A percentile compares a stretch with the other conserved stretches of the same genome.
Conservation (phyloP, 495 filamentous ascomycete genomes). For the Neurospora sp. region DNA sequence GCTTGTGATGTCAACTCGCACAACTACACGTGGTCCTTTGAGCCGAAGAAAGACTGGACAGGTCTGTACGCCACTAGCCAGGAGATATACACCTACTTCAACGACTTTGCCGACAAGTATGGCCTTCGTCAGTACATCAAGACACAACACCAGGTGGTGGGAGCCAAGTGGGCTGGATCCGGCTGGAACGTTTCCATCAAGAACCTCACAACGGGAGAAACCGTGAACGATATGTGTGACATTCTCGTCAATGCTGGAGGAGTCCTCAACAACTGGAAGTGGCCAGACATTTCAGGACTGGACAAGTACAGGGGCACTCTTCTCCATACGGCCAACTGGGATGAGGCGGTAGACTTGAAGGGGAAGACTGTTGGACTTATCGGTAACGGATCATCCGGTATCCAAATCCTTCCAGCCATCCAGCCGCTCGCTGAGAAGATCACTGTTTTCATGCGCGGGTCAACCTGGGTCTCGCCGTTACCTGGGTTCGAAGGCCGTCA, state of each 20-base stretch:
- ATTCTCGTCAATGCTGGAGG: not conserved
- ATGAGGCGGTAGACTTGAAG: slow-evolving; percentile 32
- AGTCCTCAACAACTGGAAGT: slow-evolving; percentile 20
- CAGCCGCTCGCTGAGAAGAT: slow-evolving; percentile 32
- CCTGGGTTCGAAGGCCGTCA: slow-evolving; percentile 28
- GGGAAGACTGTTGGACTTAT: slow-evolving; percentile 36
- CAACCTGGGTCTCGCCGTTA: slow-evolving; percentile 44
- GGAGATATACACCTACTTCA: slow-evolving; percentile 27
- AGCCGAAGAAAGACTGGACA: slow-evolving; percentile 31
- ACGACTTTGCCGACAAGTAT: slow-evolving; percentile 24
- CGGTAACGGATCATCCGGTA: slow-evolving; percentile 30
- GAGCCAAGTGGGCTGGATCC: slow-evolving; percentile 17
- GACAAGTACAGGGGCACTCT: slow-evolving; percentile 32
- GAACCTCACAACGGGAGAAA: not conserved
- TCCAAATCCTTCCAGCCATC: slow-evolving; percentile 43
- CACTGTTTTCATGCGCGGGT: slow-evolving; percentile 41
- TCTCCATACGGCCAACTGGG: slow-evolving; percentile 44
- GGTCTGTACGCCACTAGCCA: slow-evolving; percentile 22
- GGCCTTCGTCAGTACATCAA: slow-evolving; percentile 23
- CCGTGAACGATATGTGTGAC: not conserved
- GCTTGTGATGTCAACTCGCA: slow-evolving; percentile 8
- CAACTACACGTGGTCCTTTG: slow-evolving; percentile 27
- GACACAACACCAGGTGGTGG: slow-evolving; percentile 19
- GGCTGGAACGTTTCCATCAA: not conserved
- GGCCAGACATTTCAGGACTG: slow-evolving; percentile 36